Percentiles rank a stretch among this genome's conserved stretches.
Evolutionary conservation across 2,329 filamentous ascomycete genomes (phyloP).

Genomic region (Herpotrichia juniperi): DNA sequence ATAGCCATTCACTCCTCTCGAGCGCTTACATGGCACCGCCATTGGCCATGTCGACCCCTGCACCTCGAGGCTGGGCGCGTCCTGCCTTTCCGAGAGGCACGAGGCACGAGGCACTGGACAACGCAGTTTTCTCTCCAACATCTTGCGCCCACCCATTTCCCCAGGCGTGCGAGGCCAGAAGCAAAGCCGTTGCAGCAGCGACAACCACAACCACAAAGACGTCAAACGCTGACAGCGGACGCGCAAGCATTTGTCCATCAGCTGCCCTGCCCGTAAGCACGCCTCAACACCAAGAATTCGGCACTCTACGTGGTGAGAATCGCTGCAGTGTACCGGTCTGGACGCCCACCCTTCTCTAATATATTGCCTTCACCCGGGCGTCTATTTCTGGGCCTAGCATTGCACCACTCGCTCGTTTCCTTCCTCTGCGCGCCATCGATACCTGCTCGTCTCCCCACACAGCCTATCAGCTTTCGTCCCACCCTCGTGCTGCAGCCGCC

Average conservation of each 20-base stretch:
- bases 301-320: neutral
- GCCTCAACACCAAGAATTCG: neutral
- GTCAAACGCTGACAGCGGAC: too few species aligned
- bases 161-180: neutral
- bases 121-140: neutral
- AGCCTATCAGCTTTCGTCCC: slow-evolving; percentile 41
- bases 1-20: neutral
- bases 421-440: slow-evolving; percentile 33
- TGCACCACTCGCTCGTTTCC: slow-evolving; percentile 25
- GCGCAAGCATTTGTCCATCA: neutral
- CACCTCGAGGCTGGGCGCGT: slow-evolving; percentile 14
- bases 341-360: slow-evolving; percentile 36
- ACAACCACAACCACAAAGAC: too few species aligned
- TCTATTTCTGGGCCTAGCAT: slow-evolving; percentile 45
- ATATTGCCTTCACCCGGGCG: slow-evolving; percentile 45
- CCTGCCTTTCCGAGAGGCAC: slow-evolving; percentile 19
- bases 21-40: neutral
- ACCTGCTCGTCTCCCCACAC: slow-evolving; percentile 14
- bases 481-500: slow-evolving; percentile 41
- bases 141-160: neutral
- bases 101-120: slow-evolving; percentile 6
- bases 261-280: slow-evolving; percentile 28
- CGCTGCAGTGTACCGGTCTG: slow-evolving; percentile 26
- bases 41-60: slow-evolving; percentile 8
- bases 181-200: neutral